phyloP scores from a whole-genome alignment of 352 stramenopile species.

The Globisporangium apiculatum region DNA sequence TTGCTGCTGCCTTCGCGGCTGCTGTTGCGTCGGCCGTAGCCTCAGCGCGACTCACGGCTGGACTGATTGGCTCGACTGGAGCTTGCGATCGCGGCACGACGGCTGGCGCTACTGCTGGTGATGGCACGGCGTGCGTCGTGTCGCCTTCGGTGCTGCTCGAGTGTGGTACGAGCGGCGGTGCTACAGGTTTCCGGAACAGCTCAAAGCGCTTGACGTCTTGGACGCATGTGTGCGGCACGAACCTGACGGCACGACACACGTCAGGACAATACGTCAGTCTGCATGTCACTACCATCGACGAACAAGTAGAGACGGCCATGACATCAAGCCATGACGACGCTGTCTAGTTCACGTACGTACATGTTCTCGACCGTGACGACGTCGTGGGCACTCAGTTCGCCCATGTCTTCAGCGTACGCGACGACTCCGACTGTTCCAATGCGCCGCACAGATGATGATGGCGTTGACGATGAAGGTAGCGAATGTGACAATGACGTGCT shows the following conservation, averaged over 20 bases:
- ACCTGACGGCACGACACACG: not conserved
- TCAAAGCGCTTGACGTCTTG: constrained; percentile 5
- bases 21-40: not conserved
- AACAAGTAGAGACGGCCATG: too few relatives aligned
- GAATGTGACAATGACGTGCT: not conserved
- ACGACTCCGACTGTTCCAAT: constrained; percentile 26
- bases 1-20: not conserved
- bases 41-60: too few relatives aligned
- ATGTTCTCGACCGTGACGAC: not conserved
- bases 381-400: constrained; percentile 12
- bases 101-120: not conserved
- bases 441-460: constrained; percentile 1
- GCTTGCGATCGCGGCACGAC: too few relatives aligned
- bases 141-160: not conserved
- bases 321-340: too few relatives aligned
- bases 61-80: too few relatives aligned
- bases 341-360: constrained; percentile 1
- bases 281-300: too few relatives aligned
- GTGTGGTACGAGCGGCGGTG: not conserved
- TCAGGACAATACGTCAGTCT: too few relatives aligned
- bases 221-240: not conserved
- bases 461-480: not conserved
- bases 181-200: not conserved
- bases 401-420: constrained; percentile 32
- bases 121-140: too few relatives aligned